phyloP scores from a whole-genome alignment of 257 asterid species.

The Vinca minor region DNA sequence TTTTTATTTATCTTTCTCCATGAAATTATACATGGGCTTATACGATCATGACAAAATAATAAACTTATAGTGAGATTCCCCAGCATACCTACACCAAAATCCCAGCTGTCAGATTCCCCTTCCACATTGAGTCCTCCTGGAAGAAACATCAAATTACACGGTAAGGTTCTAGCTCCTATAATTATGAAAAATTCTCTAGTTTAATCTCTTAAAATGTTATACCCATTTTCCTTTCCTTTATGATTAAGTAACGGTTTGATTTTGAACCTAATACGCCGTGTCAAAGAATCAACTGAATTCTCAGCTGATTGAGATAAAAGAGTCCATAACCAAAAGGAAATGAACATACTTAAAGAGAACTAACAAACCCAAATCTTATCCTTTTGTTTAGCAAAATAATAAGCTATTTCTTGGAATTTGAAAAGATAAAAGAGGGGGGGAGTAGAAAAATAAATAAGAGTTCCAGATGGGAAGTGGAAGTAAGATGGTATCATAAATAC shows the following conservation, averaged over 20 bases:
- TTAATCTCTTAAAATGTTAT: neutral
- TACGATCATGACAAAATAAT: no score
- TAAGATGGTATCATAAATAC: neutral
- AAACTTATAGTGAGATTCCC: no score
- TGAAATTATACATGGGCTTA: no score
- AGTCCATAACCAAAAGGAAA: neutral
- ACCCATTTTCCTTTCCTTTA: neutral
- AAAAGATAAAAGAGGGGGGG: no score
- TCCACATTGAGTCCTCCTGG: slow-evolving; percentile 94
- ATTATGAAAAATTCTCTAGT: neutral
- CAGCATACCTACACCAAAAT: slow-evolving; percentile 87
- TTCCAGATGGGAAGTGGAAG: neutral
- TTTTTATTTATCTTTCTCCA: no score
- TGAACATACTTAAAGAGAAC: neutral
- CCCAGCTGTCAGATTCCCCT: slow-evolving; percentile 99
- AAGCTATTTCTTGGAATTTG: neutral
- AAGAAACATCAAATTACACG: slow-evolving; percentile 10
- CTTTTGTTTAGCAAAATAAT: no score
- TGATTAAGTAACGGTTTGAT: no score
- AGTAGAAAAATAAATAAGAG: no score
- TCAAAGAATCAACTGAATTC: neutral
- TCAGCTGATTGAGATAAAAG: neutral
- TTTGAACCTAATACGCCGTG: neutral
- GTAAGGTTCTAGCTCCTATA: neutral
- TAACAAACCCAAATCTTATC: neutral